A percentile compares a stretch with the other conserved stretches of the same genome.
phyloP scores from a whole-genome alignment of 345 rosid genomes.

The Reutealis trisperma region DNA sequence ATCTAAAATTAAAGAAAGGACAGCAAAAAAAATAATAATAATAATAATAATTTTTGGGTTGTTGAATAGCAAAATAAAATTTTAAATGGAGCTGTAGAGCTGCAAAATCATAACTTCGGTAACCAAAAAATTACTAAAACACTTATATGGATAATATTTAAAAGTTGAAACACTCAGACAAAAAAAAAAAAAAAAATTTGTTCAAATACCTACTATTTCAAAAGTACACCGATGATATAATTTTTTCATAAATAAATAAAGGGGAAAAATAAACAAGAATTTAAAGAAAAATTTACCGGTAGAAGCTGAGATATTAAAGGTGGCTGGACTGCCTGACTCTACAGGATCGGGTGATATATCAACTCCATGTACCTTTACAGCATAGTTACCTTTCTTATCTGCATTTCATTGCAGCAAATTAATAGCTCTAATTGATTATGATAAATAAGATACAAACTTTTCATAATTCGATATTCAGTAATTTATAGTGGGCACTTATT shows the following conservation, averaged over 20 bases:
- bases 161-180: too few species aligned
- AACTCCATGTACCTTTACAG: constrained; percentile 49
- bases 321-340: constrained; percentile 49
- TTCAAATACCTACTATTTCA: too few species aligned
- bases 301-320: constrained; percentile 56
- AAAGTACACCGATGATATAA: too few species aligned
- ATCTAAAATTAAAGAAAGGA: too few species aligned
- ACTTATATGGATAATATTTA: too few species aligned
- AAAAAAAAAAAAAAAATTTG: too few species aligned
- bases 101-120: too few species aligned
- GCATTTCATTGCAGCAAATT: constrained; percentile 14
- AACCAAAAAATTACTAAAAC: too few species aligned
- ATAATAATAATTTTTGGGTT: too few species aligned
- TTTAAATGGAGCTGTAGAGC: too few species aligned
- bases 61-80: too few species aligned
- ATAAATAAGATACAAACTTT: background rate
- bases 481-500: background rate
- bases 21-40: too few species aligned
- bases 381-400: constrained; percentile 50
- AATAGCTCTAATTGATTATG: background rate
- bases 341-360: constrained; percentile 63
- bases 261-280: background rate
- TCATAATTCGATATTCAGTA: background rate
- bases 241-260: background rate
- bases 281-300: constrained; percentile 37